Conservation (phyloP, 1,139 yeast species). For the Sugiyamaella pinicola region DNA sequence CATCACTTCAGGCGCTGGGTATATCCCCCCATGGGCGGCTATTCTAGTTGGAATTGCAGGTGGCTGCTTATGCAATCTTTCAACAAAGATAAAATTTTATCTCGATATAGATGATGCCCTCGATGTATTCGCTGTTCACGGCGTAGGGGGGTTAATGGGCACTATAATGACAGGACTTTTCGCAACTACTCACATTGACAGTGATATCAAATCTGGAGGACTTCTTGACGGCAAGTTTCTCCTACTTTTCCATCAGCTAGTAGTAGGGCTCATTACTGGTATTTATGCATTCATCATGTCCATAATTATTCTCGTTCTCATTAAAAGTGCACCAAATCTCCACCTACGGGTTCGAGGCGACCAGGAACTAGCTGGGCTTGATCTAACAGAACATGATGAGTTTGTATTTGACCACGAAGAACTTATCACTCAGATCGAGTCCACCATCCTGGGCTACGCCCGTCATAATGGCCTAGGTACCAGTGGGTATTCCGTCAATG, state of each 20-base stretch:
- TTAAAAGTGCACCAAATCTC: conserved; percentile 53
- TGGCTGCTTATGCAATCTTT: conserved; percentile 42
- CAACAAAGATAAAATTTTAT: conserved; percentile 44
- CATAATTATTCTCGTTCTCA: conserved; percentile 46
- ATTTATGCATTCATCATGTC: conserved; percentile 48
- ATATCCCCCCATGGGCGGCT: conserved; percentile 43
- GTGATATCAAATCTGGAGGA: conserved; percentile 45
- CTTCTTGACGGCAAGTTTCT: conserved; percentile 53
- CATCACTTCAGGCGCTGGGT: conserved; percentile 48
- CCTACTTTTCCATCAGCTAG: conserved; percentile 53
- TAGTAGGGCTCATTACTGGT: conserved; percentile 50
- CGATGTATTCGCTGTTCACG: conserved; percentile 45
- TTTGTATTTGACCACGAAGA: conserved; percentile 48
- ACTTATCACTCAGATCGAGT: conserved; percentile 14
- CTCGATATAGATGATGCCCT: conserved; percentile 44
- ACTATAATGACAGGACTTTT: conserved; percentile 43
- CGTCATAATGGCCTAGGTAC: background rate
- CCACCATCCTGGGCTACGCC: conserved; percentile 4
- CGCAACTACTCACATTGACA: conserved; percentile 32
- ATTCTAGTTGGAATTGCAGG: conserved; percentile 42
- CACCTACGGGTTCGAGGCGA: conserved; percentile 48
- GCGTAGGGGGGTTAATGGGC: conserved; percentile 44
- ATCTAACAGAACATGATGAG: conserved; percentile 58
- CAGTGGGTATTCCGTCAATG: background rate
- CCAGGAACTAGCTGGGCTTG: conserved; percentile 54